A percentile compares a stretch with the other conserved stretches of the same genome.
Evolutionary conservation across 768 basidiomycete species (phyloP).

Genomic region (Mycena venus): DNA sequence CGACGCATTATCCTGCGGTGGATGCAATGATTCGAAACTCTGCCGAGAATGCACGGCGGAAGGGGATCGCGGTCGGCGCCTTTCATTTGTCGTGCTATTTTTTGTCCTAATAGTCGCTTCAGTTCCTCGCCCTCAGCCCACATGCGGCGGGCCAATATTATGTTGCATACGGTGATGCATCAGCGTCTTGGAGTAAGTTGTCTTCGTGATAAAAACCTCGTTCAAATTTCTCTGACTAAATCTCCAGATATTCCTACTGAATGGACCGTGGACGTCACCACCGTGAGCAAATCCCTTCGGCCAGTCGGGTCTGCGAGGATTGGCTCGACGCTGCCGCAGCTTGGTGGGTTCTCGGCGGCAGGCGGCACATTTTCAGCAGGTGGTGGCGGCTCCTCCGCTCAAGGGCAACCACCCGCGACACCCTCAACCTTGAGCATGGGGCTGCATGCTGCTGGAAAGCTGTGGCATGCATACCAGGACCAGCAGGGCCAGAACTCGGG

Average conservation of each 20-base stretch:
- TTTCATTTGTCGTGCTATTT: not conserved
- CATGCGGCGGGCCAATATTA: slow-evolving; percentile 31
- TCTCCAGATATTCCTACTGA: slow-evolving; percentile 29
- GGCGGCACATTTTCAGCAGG: not conserved
- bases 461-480: slow-evolving; percentile 27
- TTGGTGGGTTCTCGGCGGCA: not conserved
- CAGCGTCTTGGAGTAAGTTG: slow-evolving; percentile 32
- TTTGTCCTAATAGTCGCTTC: not conserved
- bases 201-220: too few relatives aligned
- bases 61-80: slow-evolving; percentile 25
- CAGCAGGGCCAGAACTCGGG: slow-evolving; percentile 4
- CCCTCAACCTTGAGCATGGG: slow-evolving; percentile 5
- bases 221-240: too few relatives aligned
- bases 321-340: not conserved
- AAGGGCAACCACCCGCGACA: not conserved
- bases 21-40: slow-evolving; percentile 30
- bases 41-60: slow-evolving; percentile 23
- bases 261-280: slow-evolving; percentile 27
- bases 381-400: not conserved
- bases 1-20: slow-evolving; percentile 24
- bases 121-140: slow-evolving; percentile 31
- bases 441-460: slow-evolving; percentile 22
- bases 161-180: slow-evolving; percentile 28
- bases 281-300: slow-evolving; percentile 25
- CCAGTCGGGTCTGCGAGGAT: slow-evolving; percentile 1